Conservation (phyloP, 495 filamentous ascomycete genomes). For the Aspergillus nidulans region DNA sequence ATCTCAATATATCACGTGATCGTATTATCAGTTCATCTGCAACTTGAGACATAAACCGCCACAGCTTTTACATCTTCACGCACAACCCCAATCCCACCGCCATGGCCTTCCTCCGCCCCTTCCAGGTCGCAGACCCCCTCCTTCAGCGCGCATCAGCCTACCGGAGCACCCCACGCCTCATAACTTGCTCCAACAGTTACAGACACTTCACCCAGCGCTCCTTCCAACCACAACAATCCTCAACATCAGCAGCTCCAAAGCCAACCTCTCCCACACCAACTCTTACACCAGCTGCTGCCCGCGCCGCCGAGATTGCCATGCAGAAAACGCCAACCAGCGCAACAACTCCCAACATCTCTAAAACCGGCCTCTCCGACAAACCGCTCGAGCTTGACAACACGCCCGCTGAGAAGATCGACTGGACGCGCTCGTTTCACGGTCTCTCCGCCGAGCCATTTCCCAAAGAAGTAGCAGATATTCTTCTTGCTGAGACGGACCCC, state of each 20-base stretch:
- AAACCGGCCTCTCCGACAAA: slow-evolving; percentile 49
- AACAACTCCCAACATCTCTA: slow-evolving; percentile 47
- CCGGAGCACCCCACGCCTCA: slow-evolving; percentile 12
- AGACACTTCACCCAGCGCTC: slow-evolving; percentile 5
- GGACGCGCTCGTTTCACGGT: slow-evolving; percentile 90
- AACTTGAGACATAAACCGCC: slow-evolving; percentile 4
- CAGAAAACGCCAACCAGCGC: slow-evolving; percentile 23
- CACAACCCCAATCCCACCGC: background rate
- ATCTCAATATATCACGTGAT: slow-evolving; percentile 15
- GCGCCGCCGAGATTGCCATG: slow-evolving; percentile 22
- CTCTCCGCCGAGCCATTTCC: slow-evolving; percentile 71
- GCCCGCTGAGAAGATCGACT: slow-evolving; percentile 65
- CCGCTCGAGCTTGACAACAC: slow-evolving; percentile 41
- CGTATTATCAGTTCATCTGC: background rate
- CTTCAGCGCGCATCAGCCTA: slow-evolving; percentile 1
- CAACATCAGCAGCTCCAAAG: slow-evolving; percentile 7
- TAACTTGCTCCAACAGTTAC: slow-evolving; percentile 1
- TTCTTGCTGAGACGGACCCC: slow-evolving; percentile 61
- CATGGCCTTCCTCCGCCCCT: slow-evolving; percentile 11
- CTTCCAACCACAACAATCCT: background rate
- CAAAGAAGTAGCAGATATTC: slow-evolving; percentile 65
- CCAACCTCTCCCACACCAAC: slow-evolving; percentile 12
- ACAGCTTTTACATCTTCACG: background rate
- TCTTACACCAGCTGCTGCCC: background rate
- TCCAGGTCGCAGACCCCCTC: slow-evolving; percentile 12